A percentile compares a stretch with the other conserved stretches of the same genome.
Evolutionary conservation across 140 eudicot genomes (phyloP).

Genomic region (Oenanthe javanica): DNA sequence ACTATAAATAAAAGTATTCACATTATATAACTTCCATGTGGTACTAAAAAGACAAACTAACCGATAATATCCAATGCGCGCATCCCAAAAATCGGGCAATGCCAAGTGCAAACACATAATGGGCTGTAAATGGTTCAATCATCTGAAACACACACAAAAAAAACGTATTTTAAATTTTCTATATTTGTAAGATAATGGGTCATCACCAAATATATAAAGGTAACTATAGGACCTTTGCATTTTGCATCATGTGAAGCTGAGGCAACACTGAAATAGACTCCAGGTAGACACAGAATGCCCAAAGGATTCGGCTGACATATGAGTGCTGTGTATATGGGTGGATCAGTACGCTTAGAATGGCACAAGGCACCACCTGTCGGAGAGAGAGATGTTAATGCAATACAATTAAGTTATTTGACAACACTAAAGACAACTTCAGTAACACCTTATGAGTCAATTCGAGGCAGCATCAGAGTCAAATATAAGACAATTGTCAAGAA

Average conservation of each 20-base stretch:
- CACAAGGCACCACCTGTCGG: conserved; percentile 53
- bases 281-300: conserved; percentile 75
- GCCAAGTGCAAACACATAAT: conserved; percentile 83
- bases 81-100: conserved; percentile 79
- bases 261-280: conserved; percentile 87
- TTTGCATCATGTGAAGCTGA: conserved; percentile 80
- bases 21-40: not conserved
- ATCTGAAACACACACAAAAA: conserved; percentile 33
- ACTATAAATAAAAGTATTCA: not conserved
- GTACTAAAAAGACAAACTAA: conserved; percentile 10
- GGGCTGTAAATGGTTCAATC: conserved; percentile 88
- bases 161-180: not conserved
- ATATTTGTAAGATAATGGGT: not conserved
- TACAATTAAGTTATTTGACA: not conserved
- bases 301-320: conserved; percentile 33
- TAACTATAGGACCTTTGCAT: conserved; percentile 54
- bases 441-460: not conserved
- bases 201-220: not conserved
- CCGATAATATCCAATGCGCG: conserved; percentile 93
- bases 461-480: not conserved
- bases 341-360: conserved; percentile 33
- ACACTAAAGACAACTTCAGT: not conserved
- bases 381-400: conserved; percentile 10
- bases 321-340: conserved; percentile 50
- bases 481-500: not conserved